Evolutionary conservation across 495 filamentous ascomycete genomes (phyloP).

Genomic region (Friedmanniomyces simplex): DNA sequence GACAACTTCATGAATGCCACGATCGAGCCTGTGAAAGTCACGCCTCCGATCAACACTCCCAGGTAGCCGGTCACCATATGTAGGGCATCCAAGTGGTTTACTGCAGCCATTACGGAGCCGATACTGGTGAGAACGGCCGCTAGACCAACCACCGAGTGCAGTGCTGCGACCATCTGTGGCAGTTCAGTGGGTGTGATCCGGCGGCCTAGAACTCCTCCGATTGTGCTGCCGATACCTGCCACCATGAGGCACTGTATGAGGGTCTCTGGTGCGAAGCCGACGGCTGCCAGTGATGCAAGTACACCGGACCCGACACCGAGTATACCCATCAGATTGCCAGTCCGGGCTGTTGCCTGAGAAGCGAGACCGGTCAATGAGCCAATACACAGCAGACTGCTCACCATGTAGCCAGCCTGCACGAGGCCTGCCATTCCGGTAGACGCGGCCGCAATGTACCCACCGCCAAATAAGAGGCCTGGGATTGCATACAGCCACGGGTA

Average conservation of each 20-base stretch:
- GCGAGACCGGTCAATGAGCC: conserved; percentile 58
- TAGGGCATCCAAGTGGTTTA: conserved; percentile 49
- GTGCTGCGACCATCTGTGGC: conserved; percentile 68
- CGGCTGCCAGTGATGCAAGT: conserved; percentile 62
- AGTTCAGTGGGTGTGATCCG: conserved; percentile 72
- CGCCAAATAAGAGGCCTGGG: conserved; percentile 61
- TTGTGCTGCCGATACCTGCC: conserved; percentile 54
- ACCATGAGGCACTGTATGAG: conserved; percentile 61
- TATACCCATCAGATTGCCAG: conserved; percentile 72
- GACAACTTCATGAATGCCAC: conserved; percentile 74
- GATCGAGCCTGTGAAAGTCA: conserved; percentile 76
- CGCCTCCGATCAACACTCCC: conserved; percentile 66
- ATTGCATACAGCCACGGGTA: conserved; percentile 76
- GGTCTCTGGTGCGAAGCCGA: conserved; percentile 63
- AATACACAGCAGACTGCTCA: conserved; percentile 69
- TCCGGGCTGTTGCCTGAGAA: conserved; percentile 64
- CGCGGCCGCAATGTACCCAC: conserved; percentile 64
- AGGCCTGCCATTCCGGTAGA: conserved; percentile 67
- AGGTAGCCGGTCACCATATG: conserved; percentile 72
- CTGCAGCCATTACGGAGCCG: conserved; percentile 63
- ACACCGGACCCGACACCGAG: conserved; percentile 69
- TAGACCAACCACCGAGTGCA: conserved; percentile 74
- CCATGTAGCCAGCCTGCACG: conserved; percentile 70
- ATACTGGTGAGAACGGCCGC: conserved; percentile 74
- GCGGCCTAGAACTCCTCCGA: conserved; percentile 58